A percentile compares a stretch with the other conserved stretches of the same genome.
phyloP scores from a whole-genome alignment of 345 rosid species.

The Eucalyptus curtisii region DNA sequence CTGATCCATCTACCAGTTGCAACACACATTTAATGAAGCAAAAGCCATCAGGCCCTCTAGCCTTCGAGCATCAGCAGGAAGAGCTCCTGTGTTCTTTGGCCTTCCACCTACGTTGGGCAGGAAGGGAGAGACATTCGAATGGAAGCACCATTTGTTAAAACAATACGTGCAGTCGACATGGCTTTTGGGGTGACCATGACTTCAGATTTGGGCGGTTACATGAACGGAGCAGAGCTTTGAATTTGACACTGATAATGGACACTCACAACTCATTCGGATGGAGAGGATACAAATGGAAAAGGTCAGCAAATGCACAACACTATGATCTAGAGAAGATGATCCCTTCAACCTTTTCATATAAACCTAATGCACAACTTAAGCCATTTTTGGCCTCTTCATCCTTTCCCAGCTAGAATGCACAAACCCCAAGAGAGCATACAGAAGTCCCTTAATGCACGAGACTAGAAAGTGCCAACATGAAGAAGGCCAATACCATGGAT shows the following conservation, averaged over 20 bases:
- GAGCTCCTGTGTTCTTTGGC: neutral
- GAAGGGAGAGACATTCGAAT: neutral
- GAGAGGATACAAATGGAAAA: neutral
- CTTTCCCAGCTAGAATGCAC: slow-evolving; percentile 49
- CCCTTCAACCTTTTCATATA: neutral
- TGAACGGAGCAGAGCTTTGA: neutral
- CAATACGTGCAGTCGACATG: neutral
- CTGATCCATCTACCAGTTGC: neutral
- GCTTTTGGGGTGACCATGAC: neutral
- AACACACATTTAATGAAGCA: neutral
- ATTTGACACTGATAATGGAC: neutral
- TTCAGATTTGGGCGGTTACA: neutral
- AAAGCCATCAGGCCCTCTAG: neutral
- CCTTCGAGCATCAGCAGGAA: neutral
- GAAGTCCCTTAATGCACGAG: slow-evolving; percentile 54
- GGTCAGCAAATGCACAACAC: neutral
- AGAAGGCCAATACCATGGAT: slow-evolving; percentile 99
- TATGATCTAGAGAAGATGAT: neutral
- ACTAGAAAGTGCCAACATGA: slow-evolving; percentile 88
- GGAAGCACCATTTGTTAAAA: neutral
- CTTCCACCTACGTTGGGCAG: neutral
- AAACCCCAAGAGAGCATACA: slow-evolving; percentile 33
- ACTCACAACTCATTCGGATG: neutral
- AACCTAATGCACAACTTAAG: neutral
- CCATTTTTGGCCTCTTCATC: slow-evolving; percentile 18